Evolutionary conservation across 2,329 filamentous ascomycete genomes (phyloP).

Genomic region (Beauveria caledonica): DNA sequence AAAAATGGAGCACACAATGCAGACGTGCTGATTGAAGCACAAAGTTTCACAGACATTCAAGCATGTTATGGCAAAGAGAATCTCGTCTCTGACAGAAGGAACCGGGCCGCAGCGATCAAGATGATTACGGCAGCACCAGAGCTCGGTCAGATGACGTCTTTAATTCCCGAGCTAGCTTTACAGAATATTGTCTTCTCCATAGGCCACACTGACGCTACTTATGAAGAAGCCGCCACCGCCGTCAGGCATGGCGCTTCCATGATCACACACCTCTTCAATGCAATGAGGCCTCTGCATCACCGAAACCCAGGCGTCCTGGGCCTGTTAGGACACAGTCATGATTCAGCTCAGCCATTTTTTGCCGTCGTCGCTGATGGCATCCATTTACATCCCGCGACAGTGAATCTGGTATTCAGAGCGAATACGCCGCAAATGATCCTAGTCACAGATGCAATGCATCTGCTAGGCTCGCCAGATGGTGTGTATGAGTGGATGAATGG

Average conservation of each 20-base stretch:
- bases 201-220: background rate
- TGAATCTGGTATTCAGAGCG: background rate
- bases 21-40: background rate
- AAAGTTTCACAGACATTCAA: background rate
- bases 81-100: background rate
- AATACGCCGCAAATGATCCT: background rate
- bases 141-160: background rate
- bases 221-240: background rate
- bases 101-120: background rate
- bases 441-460: background rate
- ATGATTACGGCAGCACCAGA: background rate
- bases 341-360: background rate
- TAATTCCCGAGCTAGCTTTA: background rate
- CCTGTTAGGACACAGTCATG: background rate
- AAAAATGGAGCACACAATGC: background rate
- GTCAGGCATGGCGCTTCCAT: background rate
- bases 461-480: background rate
- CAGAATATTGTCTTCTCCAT: background rate
- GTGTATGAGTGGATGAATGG: background rate
- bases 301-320: background rate
- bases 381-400: background rate
- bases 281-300: background rate
- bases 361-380: background rate
- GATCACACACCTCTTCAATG: background rate
- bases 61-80: background rate